These are phyloP conservation scores for Chara braunii DNA, from an alignment of 139 green algal genomes.

Conservation along the genomic window DNA sequence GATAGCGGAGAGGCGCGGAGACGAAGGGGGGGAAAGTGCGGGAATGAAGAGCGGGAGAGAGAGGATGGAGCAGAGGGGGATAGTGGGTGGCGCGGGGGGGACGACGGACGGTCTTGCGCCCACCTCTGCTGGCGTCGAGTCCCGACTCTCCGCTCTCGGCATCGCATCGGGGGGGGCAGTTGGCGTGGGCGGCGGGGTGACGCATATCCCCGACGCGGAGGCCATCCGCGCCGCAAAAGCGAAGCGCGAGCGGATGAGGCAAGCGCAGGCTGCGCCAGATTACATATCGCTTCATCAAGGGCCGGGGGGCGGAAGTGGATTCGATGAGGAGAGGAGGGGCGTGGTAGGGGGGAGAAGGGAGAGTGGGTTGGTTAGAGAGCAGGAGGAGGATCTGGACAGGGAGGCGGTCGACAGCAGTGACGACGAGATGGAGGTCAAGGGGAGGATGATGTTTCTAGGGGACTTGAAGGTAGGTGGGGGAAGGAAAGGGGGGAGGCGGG, in stretches of 20 bases:
- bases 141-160: constrained; percentile 5
- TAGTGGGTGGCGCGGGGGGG: neutral
- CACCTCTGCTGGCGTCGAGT: neutral
- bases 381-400: neutral
- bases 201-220: constrained; percentile 28
- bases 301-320: neutral
- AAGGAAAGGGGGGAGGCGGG: no score
- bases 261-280: constrained; percentile 33
- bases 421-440: neutral
- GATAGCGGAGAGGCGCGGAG: neutral
- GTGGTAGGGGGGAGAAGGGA: constrained; percentile 21
- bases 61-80: neutral
- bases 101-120: neutral
- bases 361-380: neutral
- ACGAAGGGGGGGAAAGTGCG: neutral
- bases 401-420: neutral
- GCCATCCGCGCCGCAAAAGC: constrained; percentile 24
- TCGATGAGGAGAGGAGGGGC: neutral
- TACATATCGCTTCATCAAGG: constrained; percentile 22
- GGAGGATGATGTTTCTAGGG: neutral
- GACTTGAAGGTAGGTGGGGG: neutral
- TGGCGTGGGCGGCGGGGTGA: constrained; percentile 6
- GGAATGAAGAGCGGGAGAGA: neutral
- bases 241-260: constrained; percentile 28
- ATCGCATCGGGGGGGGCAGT: constrained; percentile 12